Percentiles rank a stretch among this genome's conserved stretches.
These are phyloP conservation scores for Plasmodium sp. DNA, from an alignment of 169 alveolate species.

Conservation along the genomic window DNA sequence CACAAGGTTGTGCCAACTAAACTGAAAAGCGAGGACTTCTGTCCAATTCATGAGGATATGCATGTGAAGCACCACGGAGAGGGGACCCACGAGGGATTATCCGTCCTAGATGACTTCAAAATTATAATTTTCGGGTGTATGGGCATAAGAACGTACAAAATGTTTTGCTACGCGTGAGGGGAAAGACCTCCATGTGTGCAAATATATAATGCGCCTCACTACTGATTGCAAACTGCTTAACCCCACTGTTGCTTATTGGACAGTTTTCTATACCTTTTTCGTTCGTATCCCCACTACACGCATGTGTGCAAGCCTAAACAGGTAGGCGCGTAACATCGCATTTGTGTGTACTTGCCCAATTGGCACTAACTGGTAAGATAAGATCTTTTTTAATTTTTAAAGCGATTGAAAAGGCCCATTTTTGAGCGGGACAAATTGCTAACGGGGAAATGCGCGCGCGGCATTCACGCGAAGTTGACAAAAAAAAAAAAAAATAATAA, in stretches of 20 bases:
- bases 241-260: background rate
- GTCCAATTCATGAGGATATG: background rate
- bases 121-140: conserved; percentile 53
- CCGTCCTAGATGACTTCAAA: conserved; percentile 54
- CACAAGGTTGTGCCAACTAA: background rate
- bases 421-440: background rate
- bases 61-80: background rate
- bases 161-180: conserved; percentile 16
- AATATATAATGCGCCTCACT: background rate
- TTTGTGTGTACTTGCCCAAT: background rate
- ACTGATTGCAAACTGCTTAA: background rate
- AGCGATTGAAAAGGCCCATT: background rate
- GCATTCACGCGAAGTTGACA: background rate
- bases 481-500: conserved; percentile 13
- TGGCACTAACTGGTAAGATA: background rate
- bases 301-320: background rate
- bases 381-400: background rate
- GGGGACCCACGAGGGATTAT: background rate
- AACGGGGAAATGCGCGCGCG: background rate
- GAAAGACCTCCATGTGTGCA: background rate
- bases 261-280: background rate
- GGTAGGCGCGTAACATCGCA: background rate
- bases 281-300: background rate
- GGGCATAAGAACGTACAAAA: conserved; percentile 64
- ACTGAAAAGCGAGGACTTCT: background rate